phyloP scores from a whole-genome alignment of 352 stramenopile genomes.

The Globisporangium heterothallicum region DNA sequence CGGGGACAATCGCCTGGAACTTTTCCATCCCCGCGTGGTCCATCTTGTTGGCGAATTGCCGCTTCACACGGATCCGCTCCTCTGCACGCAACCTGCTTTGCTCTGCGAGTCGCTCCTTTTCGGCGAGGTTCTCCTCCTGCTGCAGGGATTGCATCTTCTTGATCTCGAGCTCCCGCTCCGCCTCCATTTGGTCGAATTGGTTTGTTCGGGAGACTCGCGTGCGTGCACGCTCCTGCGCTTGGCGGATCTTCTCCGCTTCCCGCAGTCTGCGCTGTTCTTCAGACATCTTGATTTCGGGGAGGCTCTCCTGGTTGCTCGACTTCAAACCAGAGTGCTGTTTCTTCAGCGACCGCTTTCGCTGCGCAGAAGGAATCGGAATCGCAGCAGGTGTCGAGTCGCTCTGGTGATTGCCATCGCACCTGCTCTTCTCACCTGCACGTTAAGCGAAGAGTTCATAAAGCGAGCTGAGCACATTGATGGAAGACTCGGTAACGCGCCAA shows the following conservation, averaged over 20 bases:
- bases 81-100: conserved; percentile 38
- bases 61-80: conserved; percentile 34
- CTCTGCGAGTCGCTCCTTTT: conserved; percentile 26
- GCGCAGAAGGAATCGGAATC: neutral
- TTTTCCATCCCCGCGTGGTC: neutral
- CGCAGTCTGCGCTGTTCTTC: conserved; percentile 28
- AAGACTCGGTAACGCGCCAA: too few relatives aligned
- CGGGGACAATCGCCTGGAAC: neutral
- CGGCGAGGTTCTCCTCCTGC: conserved; percentile 20
- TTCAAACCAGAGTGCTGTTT: neutral
- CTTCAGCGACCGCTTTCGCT: neutral
- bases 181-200: conserved; percentile 30
- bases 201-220: conserved; percentile 39
- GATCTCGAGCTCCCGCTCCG: conserved; percentile 18
- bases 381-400: neutral
- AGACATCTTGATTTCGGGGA: conserved; percentile 20
- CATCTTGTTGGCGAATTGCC: conserved; percentile 14
- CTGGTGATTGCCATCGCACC: neutral
- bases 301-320: conserved; percentile 11
- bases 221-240: conserved; percentile 53
- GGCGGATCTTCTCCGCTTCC: conserved; percentile 36
- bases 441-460: too few relatives aligned
- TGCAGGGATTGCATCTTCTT: conserved; percentile 13
- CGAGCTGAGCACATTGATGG: too few relatives aligned
- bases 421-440: neutral